Evolutionary conservation across 202 grass and related monocot species (phyloP), one percentile per base, ranked within the genome.

Genomic region (Eragrostis tef): DNA sequence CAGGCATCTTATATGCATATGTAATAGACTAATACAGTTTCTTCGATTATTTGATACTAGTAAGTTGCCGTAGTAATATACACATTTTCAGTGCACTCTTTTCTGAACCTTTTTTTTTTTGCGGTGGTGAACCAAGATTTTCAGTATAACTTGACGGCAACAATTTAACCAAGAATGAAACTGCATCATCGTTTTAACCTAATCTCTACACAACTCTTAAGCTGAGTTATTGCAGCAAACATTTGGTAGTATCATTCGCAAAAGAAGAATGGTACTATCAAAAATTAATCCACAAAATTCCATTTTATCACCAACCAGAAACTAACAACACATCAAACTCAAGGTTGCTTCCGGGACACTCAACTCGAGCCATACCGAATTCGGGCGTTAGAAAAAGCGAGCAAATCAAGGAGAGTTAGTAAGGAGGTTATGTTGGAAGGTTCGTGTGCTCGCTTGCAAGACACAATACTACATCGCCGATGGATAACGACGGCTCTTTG

Each of bases 261-360:
- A n/a, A n/a, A n/a, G n/a, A n/a, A n/a, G n/a, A n/a, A n/a, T n/a
- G n/a, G n/a, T 22, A 10, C 58, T 60, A 70, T 2, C 9, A 83
- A 13, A n/a, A 15, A 5, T 0, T 7, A 15, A 5, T 0, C 6
- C 0, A 26, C 9, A 5, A 64, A 46, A 10, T 21, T 1, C 10
- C 56, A 4, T 42, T 59, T 11, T 6, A 59, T 73, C 63, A 59
- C 11, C 13, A 51, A 63, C 44, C 53, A 42, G 2, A 53, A 65
- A 39, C 5, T 39, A 6, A 74, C 70, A 17, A 0, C 5, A n/a
- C 36, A 4, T 5, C 11, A 61, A 5, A 46, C 1, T 9, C 15
- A 21, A 53, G 63, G 46, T 85, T 76, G 81, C 87, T 85, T 88
- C 66, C 66, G 14, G 13, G 69, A 8, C 50, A 86, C 77, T 62